Evolutionary conservation across 495 filamentous ascomycete genomes (phyloP), one percentile per base, ranked within the genome.

Genomic region (Astrothelium subdiscretum): DNA sequence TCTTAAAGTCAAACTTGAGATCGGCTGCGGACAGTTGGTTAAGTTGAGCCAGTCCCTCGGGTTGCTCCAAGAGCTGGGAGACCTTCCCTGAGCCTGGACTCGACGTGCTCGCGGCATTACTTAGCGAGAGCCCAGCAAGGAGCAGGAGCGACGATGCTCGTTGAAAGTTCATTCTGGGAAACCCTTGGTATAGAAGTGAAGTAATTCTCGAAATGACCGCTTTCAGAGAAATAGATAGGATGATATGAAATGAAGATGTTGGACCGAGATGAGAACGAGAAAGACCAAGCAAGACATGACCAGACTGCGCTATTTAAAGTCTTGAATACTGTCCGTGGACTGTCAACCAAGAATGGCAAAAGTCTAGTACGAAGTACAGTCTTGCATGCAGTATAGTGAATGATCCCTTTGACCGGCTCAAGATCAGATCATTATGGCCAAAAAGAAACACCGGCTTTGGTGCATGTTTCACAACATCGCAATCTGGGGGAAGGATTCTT

Each of bases 1-100:
- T 62, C 63, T 26, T 52, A 69, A 79, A 80, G 68, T 80, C 72
- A 63, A 76, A 82, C 48, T 54, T 54, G 20, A 54, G 20, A 54
- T 54, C 48, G 3, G 48, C 48, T 29, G 48, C 48, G 11, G 48
- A 54, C 5, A 54, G 48, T 20, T 27, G 48, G 20, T 29, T 54
- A 10, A 54, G 48, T 20, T 54, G 48, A 8, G 48, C 48, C 20
- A 54, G 1, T 11, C 48, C 48, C 48, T 54, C 48, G 8, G 48
- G 48, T 24, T 54, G 48, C 15, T 29, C 48, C 24, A 54, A 8
- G 2, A 54, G 24, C 29, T 54, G 48, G 24, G 48, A n/a, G 24
- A 29, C 48, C 48, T 54, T 54, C 15, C 29, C 22, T 29, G 48
- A 27, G 24, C 8, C 29, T 54, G 48, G 20, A 8, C 22, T 12